These are phyloP conservation scores for Fusarium sp. DNA, from an alignment of 2,329 filamentous ascomycete species.

Conservation along the genomic window DNA sequence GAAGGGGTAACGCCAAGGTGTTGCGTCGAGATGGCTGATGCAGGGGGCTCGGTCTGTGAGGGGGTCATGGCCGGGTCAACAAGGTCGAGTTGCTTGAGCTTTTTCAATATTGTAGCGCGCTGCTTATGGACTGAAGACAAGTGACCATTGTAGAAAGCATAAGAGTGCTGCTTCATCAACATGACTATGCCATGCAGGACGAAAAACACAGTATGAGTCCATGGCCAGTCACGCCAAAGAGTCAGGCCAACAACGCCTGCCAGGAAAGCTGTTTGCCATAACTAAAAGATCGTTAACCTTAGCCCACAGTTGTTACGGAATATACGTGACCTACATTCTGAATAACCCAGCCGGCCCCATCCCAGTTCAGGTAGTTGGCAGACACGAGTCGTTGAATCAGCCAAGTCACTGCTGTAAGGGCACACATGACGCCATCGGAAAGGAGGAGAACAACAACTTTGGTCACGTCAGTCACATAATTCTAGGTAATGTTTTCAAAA, in stretches of 20 bases:
- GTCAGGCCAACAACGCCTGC: slow-evolving; percentile 72
- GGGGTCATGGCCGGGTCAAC: slow-evolving; percentile 59
- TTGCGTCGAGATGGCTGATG: slow-evolving; percentile 57
- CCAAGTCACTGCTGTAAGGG: slow-evolving; percentile 72
- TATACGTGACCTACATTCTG: slow-evolving; percentile 65
- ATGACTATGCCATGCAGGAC: slow-evolving; percentile 79
- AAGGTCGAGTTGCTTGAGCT: slow-evolving; percentile 67
- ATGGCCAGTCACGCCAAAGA: slow-evolving; percentile 79
- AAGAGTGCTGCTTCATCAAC: slow-evolving; percentile 87
- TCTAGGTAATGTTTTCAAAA: not conserved
- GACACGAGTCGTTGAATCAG: slow-evolving; percentile 71
- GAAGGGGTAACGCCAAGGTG: slow-evolving; percentile 58
- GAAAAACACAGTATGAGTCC: slow-evolving; percentile 84
- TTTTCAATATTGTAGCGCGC: slow-evolving; percentile 56
- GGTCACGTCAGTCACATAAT: not conserved
- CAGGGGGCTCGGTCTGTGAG: slow-evolving; percentile 55
- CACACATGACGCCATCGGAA: slow-evolving; percentile 78
- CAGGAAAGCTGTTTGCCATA: slow-evolving; percentile 77
- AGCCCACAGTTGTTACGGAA: not conserved
- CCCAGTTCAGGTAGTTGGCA: slow-evolving; percentile 73
- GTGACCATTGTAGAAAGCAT: slow-evolving; percentile 82
- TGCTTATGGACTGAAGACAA: slow-evolving; percentile 69
- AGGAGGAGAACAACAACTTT: slow-evolving; percentile 65
- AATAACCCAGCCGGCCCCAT: slow-evolving; percentile 75
- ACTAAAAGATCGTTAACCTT: slow-evolving; percentile 47